Evolutionary conservation across 2,329 filamentous ascomycete genomes (phyloP), one percentile per base, ranked within the genome.

Genomic region (Claviceps quebecensis): DNA sequence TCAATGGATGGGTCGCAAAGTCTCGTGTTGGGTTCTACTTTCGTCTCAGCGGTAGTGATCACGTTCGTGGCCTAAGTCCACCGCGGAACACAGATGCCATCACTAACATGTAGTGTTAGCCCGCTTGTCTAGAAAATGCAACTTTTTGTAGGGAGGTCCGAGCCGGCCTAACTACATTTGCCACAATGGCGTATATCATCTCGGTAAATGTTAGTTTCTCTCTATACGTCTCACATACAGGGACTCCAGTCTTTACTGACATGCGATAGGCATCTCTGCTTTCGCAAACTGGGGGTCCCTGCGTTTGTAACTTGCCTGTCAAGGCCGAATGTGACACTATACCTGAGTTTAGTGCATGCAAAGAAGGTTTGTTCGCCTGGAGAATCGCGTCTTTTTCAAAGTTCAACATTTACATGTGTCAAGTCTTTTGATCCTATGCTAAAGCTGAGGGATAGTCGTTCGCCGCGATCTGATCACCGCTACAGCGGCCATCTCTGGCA

Each of bases 171-270:
- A 88, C 87, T 1, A 93, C 87, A 2, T 86, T 86, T 62, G 82
- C 84, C 51, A 85, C 84, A 3, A 88, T 89, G 86, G 84, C 86
- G 14, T 91, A 90, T 67, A 91, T 93, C 59, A 89, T 93, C 61
- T 83, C 84, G 8, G 81, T 83, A 56, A 83, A 83, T 59, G 78
- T 79, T 56, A 59, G 72, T 59, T 4, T 2, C 19, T 13, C 16
- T 17, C 2, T 17, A 4, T 36, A 34, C 5, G n/a, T 23, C 8
- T 19, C 5, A n/a, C 14, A 4, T 50, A 13, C 22, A 41, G 23
- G 40, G 16, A 13, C 16, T 39, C 22, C 9, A 22, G 14, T 48
- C 29, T n/a, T n/a, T 34, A 34, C 13, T 54, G 1, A 48, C 22
- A n/a, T 6, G 16, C 11, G 9, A 3, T 71, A 93, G 77, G 74